Base-by-base conservation (phyloP, 2,329 filamentous ascomycete genomes). In the Calonectria ilicicola region DNA sequence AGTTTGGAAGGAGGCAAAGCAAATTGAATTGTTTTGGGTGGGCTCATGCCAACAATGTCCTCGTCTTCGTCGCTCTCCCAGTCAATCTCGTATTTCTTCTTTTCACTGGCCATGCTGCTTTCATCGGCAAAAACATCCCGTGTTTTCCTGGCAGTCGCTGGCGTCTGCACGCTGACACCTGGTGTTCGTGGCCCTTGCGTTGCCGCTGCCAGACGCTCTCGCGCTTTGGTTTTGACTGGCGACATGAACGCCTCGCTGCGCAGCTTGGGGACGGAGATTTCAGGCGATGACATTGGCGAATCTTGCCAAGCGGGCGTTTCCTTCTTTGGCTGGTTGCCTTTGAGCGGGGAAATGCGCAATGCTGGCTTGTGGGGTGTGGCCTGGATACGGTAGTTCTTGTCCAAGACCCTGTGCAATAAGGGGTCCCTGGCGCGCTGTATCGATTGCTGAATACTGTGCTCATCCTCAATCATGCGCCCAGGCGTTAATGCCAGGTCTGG, bases 381-480 rank as follows among this genome's bases (percentile, higher is more conserved):
- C 83, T 97, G 95, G 27, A 99, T 89, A 38, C 96, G 94, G 86
- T 98, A 99, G 70, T 94, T 98, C 85, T 97, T 98, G 87, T 98
- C 96, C 6, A 98, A 91, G n/a, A 98, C 89, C 71, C 94, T 94
- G 83, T 98, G 96, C 47, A 99, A 89, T 10, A 98, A 88, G 3
- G 94, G 94, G 81, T 98, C 95, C 72, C 91, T 90, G 79, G 87
- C 79, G 26, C 80, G 78, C 65, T 83, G 81, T 5, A 73, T 76
- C 9, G 83, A 83, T 60, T 83, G 81, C 23, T 87, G 81, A 73
- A 81, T 73, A 65, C 75, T 82, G 38, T 76, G 74, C 44, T 80
- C 69, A 10, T 80, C 73, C 3, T 79, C 79, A 4, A 76, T 74
- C 5, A 91, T 82, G 85, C 92, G 83, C 63, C 87, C 86, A 17